These are phyloP conservation scores for Ramularia collo-cygni DNA, from an alignment of 2,329 filamentous ascomycete species.

Conservation along the genomic window DNA sequence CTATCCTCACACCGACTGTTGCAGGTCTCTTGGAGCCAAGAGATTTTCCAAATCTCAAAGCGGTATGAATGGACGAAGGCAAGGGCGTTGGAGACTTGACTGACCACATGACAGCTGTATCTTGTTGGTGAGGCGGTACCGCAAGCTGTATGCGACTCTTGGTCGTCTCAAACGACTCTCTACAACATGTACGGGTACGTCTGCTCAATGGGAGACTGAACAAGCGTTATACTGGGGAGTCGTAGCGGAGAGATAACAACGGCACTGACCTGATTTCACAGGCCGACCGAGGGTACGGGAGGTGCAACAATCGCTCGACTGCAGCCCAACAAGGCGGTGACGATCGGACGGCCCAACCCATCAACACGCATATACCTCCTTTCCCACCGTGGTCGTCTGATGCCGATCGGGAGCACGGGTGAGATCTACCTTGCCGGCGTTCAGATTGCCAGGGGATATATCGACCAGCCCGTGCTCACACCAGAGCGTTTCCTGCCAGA, in stretches of 20 bases:
- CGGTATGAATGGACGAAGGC: too few relatives aligned
- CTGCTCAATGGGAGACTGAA: too few relatives aligned
- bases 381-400: too few relatives aligned
- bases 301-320: constrained; percentile 3
- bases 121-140: too few relatives aligned
- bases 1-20: neutral
- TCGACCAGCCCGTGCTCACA: neutral
- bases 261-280: too few relatives aligned
- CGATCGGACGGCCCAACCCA: neutral
- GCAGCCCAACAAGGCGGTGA: neutral
- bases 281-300: constrained; percentile 1
- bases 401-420: neutral
- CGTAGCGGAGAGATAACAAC: too few relatives aligned
- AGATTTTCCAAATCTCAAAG: neutral
- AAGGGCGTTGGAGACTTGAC: too few relatives aligned
- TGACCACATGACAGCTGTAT: too few relatives aligned
- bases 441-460: neutral
- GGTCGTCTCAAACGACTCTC: too few relatives aligned
- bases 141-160: too few relatives aligned
- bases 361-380: neutral
- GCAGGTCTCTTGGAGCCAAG: neutral
- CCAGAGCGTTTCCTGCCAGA: neutral
- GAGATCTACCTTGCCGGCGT: neutral
- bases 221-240: too few relatives aligned
- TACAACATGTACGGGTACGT: too few relatives aligned